Evolutionary conservation across 768 basidiomycete species (phyloP).

Genomic region (Tylopilus rubrobrunneus): DNA sequence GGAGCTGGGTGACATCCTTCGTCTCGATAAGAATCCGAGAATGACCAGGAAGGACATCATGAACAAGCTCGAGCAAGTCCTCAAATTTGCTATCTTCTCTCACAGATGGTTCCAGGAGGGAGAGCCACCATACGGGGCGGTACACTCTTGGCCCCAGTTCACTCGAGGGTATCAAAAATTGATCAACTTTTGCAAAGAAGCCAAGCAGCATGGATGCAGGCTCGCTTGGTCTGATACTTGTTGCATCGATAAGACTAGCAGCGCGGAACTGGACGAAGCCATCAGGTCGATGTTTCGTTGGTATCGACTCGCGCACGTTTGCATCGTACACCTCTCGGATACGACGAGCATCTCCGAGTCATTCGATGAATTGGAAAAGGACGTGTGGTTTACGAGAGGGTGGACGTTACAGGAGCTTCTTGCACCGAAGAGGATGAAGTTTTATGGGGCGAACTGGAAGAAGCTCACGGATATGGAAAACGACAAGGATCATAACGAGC

Average conservation of each 20-base stretch:
- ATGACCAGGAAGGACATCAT: background rate
- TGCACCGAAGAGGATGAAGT: constrained; percentile 7
- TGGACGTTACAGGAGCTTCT: constrained; percentile 1
- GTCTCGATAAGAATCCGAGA: background rate
- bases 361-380: background rate
- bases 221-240: constrained; percentile 18
- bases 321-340: constrained; percentile 13
- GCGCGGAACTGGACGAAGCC: constrained; percentile 15
- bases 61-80: background rate
- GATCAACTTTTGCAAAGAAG: constrained; percentile 9
- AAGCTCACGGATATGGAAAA: constrained; percentile 1
- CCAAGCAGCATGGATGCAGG: constrained; percentile 5
- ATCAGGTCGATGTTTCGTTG: constrained; percentile 19
- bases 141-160: constrained; percentile 1
- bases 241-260: constrained; percentile 15
- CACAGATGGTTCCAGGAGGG: constrained; percentile 13
- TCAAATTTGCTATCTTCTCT: constrained; percentile 15
- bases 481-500: constrained; percentile 1
- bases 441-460: constrained; percentile 11
- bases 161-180: constrained; percentile 12
- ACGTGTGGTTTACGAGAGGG: constrained; percentile 15
- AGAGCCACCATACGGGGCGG: constrained; percentile 3
- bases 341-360: background rate
- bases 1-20: constrained; percentile 3
- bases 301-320: constrained; percentile 11